Percentiles rank a stretch among this genome's conserved stretches.
phyloP scores from a whole-genome alignment of 352 stramenopile species.

The Phytophthora hybrid region DNA sequence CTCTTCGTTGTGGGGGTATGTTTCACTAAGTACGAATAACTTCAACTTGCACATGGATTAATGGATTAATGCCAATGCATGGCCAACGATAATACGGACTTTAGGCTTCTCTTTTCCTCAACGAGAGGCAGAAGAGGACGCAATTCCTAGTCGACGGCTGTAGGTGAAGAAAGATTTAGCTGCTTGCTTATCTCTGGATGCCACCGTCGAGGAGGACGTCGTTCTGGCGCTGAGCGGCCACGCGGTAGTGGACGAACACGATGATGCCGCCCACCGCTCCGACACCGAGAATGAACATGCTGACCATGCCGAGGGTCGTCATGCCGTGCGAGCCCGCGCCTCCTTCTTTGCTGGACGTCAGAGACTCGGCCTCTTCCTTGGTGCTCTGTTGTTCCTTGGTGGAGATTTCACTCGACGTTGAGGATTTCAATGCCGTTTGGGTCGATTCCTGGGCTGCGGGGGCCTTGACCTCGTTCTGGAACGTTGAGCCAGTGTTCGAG shows the following conservation, averaged over 20 bases:
- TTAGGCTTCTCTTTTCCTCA: background rate
- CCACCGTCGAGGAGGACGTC: constrained; percentile 69
- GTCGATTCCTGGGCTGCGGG: constrained; percentile 12
- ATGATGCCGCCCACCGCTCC: constrained; percentile 55
- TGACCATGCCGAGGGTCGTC: constrained; percentile 57
- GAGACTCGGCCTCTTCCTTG: constrained; percentile 17
- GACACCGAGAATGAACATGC: constrained; percentile 61
- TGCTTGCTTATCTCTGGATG: constrained; percentile 17
- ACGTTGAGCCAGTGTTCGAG: constrained; percentile 40
- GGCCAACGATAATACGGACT: constrained; percentile 11
- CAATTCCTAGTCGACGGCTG: constrained; percentile 14
- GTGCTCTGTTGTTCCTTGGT: constrained; percentile 15
- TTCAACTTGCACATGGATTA: constrained; percentile 15
- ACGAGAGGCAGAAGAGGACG: background rate
- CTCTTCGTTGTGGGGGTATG: background rate
- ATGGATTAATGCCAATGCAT: background rate
- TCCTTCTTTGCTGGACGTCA: constrained; percentile 22
- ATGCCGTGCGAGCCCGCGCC: constrained; percentile 24
- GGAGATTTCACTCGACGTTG: background rate
- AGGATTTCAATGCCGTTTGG: constrained; percentile 4
- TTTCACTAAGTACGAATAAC: constrained; percentile 15
- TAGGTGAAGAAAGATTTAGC: background rate
- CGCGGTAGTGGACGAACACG: constrained; percentile 68
- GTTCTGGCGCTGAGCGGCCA: constrained; percentile 63
- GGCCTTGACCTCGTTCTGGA: constrained; percentile 30